These are phyloP conservation scores for Chlorella variabilis DNA, from an alignment of 163 green algal species.

Conservation along the genomic window DNA sequence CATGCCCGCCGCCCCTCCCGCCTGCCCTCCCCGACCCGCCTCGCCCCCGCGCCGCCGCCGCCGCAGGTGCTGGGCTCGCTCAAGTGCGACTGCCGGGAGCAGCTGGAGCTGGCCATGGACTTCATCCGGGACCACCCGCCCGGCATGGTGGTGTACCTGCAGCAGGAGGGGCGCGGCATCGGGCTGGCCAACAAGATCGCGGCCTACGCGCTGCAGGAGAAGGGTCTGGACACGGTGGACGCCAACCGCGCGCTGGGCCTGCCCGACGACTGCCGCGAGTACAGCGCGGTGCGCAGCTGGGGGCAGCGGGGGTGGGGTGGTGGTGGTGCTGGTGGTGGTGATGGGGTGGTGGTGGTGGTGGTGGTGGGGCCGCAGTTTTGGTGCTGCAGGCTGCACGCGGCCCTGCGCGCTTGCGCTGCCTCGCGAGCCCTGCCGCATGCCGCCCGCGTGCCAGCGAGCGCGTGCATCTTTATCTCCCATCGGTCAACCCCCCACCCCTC, in stretches of 20 bases:
- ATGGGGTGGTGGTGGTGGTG: no score
- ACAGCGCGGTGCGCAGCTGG: constrained; percentile 81
- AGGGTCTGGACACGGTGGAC: constrained; percentile 95
- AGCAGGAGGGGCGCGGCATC: constrained; percentile 96
- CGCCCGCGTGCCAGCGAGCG: no score
- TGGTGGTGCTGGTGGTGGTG: no score
- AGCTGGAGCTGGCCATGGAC: constrained; percentile 87
- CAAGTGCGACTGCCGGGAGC: constrained; percentile 96
- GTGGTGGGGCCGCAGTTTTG: no score
- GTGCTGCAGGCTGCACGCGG: no score
- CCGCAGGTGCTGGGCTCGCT: constrained; percentile 78
- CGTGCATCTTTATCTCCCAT: background rate
- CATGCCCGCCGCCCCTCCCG: background rate
- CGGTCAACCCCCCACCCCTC: background rate
- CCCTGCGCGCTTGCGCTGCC: no score
- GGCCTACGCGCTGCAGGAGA: constrained; percentile 88
- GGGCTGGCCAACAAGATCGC: constrained; percentile 97
- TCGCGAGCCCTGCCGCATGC: no score
- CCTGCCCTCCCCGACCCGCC: background rate
- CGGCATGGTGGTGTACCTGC: constrained; percentile 95
- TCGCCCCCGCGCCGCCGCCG: background rate
- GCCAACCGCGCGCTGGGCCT: constrained; percentile 92
- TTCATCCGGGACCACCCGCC: constrained; percentile 75
- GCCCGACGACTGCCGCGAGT: constrained; percentile 93
- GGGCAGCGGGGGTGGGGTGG: no score